Base-by-base conservation (phyloP, 2,329 filamentous ascomycete genomes). In the Diaporthe vaccinii region DNA sequence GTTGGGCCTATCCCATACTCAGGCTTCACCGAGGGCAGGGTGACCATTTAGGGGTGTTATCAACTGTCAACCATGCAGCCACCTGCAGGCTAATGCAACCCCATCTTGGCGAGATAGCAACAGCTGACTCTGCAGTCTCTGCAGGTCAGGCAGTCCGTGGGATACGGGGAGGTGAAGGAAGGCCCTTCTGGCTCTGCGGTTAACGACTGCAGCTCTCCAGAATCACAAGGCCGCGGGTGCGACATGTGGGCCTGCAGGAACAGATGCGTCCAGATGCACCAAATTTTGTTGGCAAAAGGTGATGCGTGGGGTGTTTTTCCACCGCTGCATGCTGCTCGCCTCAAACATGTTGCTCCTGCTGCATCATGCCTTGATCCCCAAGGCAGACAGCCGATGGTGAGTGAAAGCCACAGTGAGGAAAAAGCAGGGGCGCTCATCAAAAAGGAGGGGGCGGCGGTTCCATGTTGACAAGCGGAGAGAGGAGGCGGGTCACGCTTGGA, bases 51-150 rank as follows among this genome's bases (percentile, higher is more conserved):
- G 49, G 65, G 65, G 49, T 22, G 49, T 55, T 69, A 41, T 69
- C 65, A 69, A 69, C 65, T 69, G 65, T 55, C 65, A 69, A 69
- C 49, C n/a, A 69, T 69, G 65, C 49, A 69, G 65, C 65, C 65
- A 69, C 65, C 49, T 55, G 49, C 65, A 41, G n/a, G 65, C 65
- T 55, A 55, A 69, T 69, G 65, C 65, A 55, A 22, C 49, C 49
- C 65, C 34, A n/a, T 22, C 65, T 69, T 69, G 65, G 65, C 65
- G 65, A 69, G 65, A 55, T 69, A 41, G 65, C 65, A 69, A 69
- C 65, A 69, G 49, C 65, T 69, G 65, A 55, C 49, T 55, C 34
- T 69, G 65, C 65, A 53, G 22, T 28, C 49, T 55, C n/a, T 55
- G 46, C 49, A 22, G 8, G 46, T 28, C 49, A 41, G 34, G 10